Percentiles rank a stretch among this genome's conserved stretches.
phyloP scores from a whole-genome alignment of 257 asterid genomes.

The Primulina huaijiensis region DNA sequence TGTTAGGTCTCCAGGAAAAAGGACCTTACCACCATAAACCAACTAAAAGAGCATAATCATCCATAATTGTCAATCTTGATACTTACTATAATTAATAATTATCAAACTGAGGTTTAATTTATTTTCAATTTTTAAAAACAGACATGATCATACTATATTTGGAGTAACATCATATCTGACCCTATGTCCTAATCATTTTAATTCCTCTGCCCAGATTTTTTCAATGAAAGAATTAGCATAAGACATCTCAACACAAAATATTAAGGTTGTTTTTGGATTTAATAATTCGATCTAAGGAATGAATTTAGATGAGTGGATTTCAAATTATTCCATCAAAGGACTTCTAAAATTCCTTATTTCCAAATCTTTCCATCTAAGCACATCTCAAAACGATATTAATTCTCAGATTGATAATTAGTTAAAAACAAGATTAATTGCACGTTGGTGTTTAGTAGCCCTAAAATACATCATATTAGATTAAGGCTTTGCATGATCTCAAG shows the following conservation, averaged over 20 bases:
- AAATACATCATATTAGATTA: no score
- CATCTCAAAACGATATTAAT: no score
- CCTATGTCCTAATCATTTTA: constrained; percentile 3
- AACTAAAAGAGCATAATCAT: not conserved
- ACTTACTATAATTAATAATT: not conserved
- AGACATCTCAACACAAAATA: not conserved
- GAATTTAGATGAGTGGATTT: not conserved
- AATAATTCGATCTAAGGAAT: no score
- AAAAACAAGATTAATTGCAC: no score
- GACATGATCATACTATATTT: constrained; percentile 5
- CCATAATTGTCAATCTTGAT: not conserved
- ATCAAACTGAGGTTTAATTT: not conserved
- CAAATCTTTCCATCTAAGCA: not conserved
- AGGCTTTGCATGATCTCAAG: no score
- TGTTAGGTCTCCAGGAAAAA: not conserved
- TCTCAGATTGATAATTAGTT: no score
- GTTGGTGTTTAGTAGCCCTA: no score
- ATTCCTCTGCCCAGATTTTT: not conserved
- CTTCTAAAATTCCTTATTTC: not conserved
- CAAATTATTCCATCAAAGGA: not conserved
- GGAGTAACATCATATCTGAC: not conserved
- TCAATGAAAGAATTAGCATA: not conserved
- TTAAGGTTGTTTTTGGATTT: not conserved
- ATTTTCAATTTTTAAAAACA: not conserved
- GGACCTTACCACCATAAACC: constrained; percentile 1